These are phyloP conservation scores for Ceratobasidium sp. DNA, from an alignment of 1,284 basidiomycete species.

Conservation along the genomic window DNA sequence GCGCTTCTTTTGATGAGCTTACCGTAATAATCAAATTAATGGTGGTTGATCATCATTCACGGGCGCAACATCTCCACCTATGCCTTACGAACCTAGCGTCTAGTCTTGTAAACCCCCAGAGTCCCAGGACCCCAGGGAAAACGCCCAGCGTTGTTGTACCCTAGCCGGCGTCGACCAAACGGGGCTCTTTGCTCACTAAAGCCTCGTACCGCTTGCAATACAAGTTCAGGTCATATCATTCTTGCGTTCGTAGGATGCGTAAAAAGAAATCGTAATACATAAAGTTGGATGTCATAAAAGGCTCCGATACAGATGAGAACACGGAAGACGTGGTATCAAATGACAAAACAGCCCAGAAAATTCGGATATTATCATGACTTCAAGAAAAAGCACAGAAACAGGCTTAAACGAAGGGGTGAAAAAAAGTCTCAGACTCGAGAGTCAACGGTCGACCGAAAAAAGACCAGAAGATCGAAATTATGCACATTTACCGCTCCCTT, in stretches of 20 bases:
- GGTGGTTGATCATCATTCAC: no score
- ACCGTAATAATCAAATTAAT: no score
- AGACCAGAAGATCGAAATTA: not conserved
- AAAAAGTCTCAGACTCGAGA: not conserved
- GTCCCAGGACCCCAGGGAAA: no score
- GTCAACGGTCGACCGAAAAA: slow-evolving; percentile 2
- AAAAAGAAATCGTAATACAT: slow-evolving; percentile 33
- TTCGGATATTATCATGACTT: slow-evolving; percentile 21
- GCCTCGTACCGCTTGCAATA: no score
- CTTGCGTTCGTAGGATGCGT: not conserved
- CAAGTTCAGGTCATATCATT: not conserved
- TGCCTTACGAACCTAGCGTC: no score
- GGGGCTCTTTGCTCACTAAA: no score
- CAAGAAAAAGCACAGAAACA: slow-evolving; percentile 4
- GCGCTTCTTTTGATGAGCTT: no score
- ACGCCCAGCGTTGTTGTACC: no score
- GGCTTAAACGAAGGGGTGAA: slow-evolving; percentile 8
- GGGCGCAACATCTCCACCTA: no score
- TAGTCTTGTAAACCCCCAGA: no score
- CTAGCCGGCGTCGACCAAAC: no score
- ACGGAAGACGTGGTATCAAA: slow-evolving; percentile 36
- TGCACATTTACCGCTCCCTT: slow-evolving; percentile 6
- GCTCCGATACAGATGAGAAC: slow-evolving; percentile 42
- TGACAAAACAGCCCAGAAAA: slow-evolving; percentile 20
- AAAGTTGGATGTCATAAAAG: slow-evolving; percentile 5